phyloP scores from a whole-genome alignment of 1,284 basidiomycete species.

The Cryptococcus sp. region DNA sequence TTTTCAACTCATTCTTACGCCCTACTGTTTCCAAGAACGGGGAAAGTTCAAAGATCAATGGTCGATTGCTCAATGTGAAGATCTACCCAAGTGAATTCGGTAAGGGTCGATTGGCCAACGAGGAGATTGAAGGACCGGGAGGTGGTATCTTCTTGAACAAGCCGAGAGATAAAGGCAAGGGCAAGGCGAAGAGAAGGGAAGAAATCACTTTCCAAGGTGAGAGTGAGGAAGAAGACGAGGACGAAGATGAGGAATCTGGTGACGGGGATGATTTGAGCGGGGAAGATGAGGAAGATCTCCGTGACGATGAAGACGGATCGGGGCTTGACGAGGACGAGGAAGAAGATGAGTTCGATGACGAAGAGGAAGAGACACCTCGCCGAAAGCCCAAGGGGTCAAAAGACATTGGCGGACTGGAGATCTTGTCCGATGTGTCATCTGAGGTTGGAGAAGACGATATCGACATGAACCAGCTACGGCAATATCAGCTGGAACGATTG shows the following conservation, averaged over 20 bases:
- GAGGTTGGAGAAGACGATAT: slow-evolving; percentile 58
- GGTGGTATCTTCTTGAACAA: slow-evolving; percentile 63
- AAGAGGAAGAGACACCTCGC: slow-evolving; percentile 40
- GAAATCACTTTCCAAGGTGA: neutral
- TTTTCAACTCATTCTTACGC: slow-evolving; percentile 79
- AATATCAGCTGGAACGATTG: slow-evolving; percentile 89
- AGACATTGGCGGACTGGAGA: slow-evolving; percentile 31
- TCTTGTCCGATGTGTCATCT: slow-evolving; percentile 34
- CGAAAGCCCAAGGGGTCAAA: neutral
- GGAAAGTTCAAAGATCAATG: slow-evolving; percentile 40
- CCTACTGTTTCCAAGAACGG: slow-evolving; percentile 13
- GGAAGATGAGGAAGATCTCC: neutral
- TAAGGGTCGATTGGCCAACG: slow-evolving; percentile 75
- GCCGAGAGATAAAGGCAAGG: slow-evolving; percentile 19
- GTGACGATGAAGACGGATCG: neutral
- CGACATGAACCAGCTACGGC: slow-evolving; percentile 79
- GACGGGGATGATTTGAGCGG: slow-evolving; percentile 4
- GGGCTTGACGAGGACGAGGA: slow-evolving; percentile 2
- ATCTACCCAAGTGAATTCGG: slow-evolving; percentile 95
- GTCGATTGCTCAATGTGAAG: slow-evolving; percentile 67
- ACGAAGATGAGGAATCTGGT: slow-evolving; percentile 1
- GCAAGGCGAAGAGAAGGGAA: slow-evolving; percentile 11
- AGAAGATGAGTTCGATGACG: slow-evolving; percentile 37
- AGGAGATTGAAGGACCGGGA: slow-evolving; percentile 88
- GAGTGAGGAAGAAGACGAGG: slow-evolving; percentile 2